Percentiles rank a stretch among this genome's conserved stretches.
phyloP scores from a whole-genome alignment of 495 filamentous ascomycete genomes.

The Aspergillus indologenus region DNA sequence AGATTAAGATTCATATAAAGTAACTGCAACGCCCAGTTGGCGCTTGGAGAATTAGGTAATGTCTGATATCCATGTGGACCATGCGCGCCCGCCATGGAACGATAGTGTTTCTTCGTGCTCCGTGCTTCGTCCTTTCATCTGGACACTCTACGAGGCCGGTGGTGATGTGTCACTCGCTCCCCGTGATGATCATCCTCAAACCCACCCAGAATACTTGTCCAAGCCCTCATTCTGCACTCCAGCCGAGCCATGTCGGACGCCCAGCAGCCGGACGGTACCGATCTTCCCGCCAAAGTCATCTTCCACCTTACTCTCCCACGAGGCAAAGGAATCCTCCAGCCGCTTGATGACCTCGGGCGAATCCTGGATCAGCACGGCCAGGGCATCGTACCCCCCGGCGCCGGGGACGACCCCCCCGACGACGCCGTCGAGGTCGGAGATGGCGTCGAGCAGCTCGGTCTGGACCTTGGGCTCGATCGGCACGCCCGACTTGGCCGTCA shows the following conservation, averaged over 20 bases:
- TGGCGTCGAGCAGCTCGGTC: constrained; percentile 76
- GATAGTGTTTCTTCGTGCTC: too few species aligned
- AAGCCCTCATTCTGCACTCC: constrained; percentile 69
- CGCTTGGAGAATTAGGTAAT: too few species aligned
- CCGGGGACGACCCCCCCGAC: constrained; percentile 91
- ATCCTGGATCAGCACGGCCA: constrained; percentile 76
- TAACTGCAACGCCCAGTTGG: too few species aligned
- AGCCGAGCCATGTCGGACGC: constrained; percentile 82
- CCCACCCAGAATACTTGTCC: constrained; percentile 62
- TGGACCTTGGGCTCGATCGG: constrained; percentile 89
- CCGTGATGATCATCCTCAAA: constrained; percentile 8
- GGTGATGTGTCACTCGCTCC: too few species aligned
- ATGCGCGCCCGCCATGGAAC: too few species aligned
- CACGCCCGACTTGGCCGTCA: constrained; percentile 72
- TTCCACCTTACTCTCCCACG: constrained; percentile 57
- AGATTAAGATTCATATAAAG: too few species aligned
- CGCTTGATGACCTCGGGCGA: constrained; percentile 61
- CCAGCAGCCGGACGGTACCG: constrained; percentile 71
- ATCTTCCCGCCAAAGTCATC: constrained; percentile 57
- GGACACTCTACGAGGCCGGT: too few species aligned
- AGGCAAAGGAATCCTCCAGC: constrained; percentile 59
- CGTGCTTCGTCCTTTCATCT: too few species aligned
- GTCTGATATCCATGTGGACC: too few species aligned
- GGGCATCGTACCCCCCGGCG: constrained; percentile 90
- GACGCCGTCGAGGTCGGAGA: constrained; percentile 70